A percentile compares a stretch with the other conserved stretches of the same genome.
Conservation (phyloP, 805 yeast genomes). For the Pichia pseudocactophila region DNA sequence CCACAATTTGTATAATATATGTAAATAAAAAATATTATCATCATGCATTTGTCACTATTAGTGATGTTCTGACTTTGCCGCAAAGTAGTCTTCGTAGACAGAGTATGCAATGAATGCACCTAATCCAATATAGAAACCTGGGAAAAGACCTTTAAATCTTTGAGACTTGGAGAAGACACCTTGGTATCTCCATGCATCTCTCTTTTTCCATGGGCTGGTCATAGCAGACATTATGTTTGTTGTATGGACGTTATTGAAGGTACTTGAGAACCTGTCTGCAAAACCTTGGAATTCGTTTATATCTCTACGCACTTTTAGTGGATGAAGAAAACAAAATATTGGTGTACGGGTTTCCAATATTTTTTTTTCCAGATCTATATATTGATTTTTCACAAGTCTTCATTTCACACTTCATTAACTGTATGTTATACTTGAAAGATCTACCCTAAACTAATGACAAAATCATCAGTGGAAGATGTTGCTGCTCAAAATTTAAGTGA, state of each 20-base stretch:
- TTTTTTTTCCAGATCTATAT: no score
- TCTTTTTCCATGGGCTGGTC: constrained; percentile 36
- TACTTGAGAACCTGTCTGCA: no score
- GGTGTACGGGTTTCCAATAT: constrained; percentile 6
- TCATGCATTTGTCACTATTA: neutral
- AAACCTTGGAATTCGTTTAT: no score
- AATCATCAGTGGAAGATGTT: no score
- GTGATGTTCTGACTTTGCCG: constrained; percentile 18
- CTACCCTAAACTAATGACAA: no score
- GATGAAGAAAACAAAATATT: neutral
- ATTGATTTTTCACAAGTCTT: no score
- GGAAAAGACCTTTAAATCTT: constrained; percentile 64
- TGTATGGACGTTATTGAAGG: neutral
- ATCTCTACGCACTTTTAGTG: no score
- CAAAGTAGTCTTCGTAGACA: constrained; percentile 48
- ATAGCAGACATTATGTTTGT: constrained; percentile 20
- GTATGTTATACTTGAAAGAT: no score
- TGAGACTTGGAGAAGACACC: constrained; percentile 69
- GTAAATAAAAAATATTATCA: no score
- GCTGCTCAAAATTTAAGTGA: no score
- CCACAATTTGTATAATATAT: no score
- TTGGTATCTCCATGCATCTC: constrained; percentile 89
- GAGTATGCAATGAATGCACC: constrained; percentile 64
- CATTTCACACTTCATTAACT: no score
- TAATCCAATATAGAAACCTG: constrained; percentile 72